These are phyloP conservation scores for Globisporangium camurandrum DNA, from an alignment of 352 stramenopile genomes.

Conservation along the genomic window DNA sequence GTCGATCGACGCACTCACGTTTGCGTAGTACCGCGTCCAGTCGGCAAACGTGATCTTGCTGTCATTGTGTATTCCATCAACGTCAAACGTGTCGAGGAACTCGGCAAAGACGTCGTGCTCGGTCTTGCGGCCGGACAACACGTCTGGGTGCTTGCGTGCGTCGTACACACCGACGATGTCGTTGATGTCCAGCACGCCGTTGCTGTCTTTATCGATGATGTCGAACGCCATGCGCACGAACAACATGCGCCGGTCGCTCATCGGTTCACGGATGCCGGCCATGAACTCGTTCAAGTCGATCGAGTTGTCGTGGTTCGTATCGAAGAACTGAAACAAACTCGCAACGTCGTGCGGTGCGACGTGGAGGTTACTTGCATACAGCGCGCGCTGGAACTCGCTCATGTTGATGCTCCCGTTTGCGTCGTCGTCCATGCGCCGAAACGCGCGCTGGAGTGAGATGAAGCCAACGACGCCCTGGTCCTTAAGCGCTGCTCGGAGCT, in stretches of 20 bases:
- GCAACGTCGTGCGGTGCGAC: slow-evolving; percentile 40
- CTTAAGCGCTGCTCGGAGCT: slow-evolving; percentile 45
- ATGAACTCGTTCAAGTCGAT: slow-evolving; percentile 87
- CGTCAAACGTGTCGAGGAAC: slow-evolving; percentile 79
- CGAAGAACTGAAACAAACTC: slow-evolving; percentile 79
- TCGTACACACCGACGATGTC: slow-evolving; percentile 79
- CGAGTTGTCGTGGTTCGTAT: slow-evolving; percentile 73
- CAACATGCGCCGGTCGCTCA: slow-evolving; percentile 67
- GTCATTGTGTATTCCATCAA: slow-evolving; percentile 39
- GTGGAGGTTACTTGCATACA: slow-evolving; percentile 54
- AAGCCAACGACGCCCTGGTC: slow-evolving; percentile 63
- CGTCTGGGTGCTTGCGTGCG: slow-evolving; percentile 75
- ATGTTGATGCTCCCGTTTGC: slow-evolving; percentile 54
- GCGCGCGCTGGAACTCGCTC: slow-evolving; percentile 64
- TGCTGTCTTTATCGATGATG: slow-evolving; percentile 70
- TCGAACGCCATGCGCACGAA: slow-evolving; percentile 87
- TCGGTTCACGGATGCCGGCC: slow-evolving; percentile 64
- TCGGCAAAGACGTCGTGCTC: slow-evolving; percentile 71
- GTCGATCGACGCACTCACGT: slow-evolving; percentile 83
- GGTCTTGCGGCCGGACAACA: slow-evolving; percentile 69
- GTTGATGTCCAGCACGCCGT: slow-evolving; percentile 60
- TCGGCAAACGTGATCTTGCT: slow-evolving; percentile 51
- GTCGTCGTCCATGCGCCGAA: slow-evolving; percentile 72
- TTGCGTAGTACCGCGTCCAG: slow-evolving; percentile 86
- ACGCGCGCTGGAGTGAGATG: slow-evolving; percentile 66